phyloP scores from a whole-genome alignment of 2,329 filamentous ascomycete genomes.

The Boeremia lycopersici region DNA sequence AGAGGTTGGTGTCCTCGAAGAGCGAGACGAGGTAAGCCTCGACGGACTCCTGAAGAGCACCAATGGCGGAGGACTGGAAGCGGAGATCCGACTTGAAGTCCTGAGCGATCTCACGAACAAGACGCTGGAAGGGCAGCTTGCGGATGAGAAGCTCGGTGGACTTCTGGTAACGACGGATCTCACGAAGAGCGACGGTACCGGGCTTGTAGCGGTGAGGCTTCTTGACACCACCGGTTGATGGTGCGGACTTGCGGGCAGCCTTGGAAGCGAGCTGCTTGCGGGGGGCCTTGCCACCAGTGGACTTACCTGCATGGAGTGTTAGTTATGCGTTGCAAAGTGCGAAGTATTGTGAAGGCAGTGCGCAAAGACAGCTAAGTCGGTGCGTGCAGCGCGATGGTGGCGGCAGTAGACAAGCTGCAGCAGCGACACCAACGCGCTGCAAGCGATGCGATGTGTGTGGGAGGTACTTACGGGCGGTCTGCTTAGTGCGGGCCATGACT shows the following conservation, averaged over 20 bases:
- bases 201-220: slow-evolving; percentile 63
- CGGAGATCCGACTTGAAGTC: slow-evolving; percentile 73
- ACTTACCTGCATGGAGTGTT: slow-evolving; percentile 65
- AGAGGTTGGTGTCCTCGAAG: slow-evolving; percentile 96
- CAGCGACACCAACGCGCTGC: slow-evolving; percentile 21
- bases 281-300: slow-evolving; percentile 73
- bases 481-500: slow-evolving; percentile 61
- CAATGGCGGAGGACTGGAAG: slow-evolving; percentile 96
- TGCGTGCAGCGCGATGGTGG: slow-evolving; percentile 22
- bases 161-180: slow-evolving; percentile 90
- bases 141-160: slow-evolving; percentile 84
- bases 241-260: slow-evolving; percentile 97
- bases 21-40: slow-evolving; percentile 95
- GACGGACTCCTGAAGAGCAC: slow-evolving; percentile 91
- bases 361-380: slow-evolving; percentile 13
- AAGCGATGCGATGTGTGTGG: slow-evolving; percentile 21
- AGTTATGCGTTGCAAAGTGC: slow-evolving; percentile 19
- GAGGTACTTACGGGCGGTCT: slow-evolving; percentile 60
- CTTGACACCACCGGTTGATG: slow-evolving; percentile 80
- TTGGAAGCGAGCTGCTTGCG: slow-evolving; percentile 99
- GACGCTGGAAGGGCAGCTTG: slow-evolving; percentile 79
- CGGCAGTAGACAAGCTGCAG: slow-evolving; percentile 22
- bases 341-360: slow-evolving; percentile 4
- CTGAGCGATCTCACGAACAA: slow-evolving; percentile 77
- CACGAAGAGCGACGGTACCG: slow-evolving; percentile 80